Percentiles rank a stretch among this genome's conserved stretches.
Conservation (phyloP, 1,139 yeast genomes). For the Kodamaea fungicola region DNA sequence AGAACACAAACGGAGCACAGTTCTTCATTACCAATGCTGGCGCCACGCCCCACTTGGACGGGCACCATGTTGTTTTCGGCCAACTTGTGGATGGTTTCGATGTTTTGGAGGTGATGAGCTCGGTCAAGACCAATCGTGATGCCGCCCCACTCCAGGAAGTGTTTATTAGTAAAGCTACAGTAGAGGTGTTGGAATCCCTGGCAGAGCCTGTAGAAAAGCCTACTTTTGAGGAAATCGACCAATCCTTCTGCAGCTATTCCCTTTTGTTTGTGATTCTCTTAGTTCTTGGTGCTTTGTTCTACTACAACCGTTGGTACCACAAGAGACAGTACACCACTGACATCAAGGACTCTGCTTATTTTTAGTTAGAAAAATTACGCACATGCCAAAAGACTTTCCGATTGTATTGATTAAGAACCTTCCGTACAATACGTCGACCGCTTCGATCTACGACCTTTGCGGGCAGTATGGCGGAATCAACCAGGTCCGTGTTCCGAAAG, state of each 20-base stretch:
- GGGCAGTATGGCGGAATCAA: slow-evolving; percentile 56
- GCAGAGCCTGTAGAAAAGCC: slow-evolving; percentile 1
- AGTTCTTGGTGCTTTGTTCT: slow-evolving; percentile 10
- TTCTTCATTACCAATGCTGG: slow-evolving; percentile 35
- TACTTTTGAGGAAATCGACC: slow-evolving; percentile 6
- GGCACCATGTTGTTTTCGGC: slow-evolving; percentile 57
- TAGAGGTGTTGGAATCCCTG: background rate
- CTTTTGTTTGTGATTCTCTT: slow-evolving; percentile 16
- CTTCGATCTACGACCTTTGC: slow-evolving; percentile 51
- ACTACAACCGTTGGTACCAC: slow-evolving; percentile 17
- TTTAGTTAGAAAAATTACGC: slow-evolving; percentile 2
- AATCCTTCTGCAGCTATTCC: slow-evolving; percentile 12
- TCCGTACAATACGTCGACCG: slow-evolving; percentile 49
- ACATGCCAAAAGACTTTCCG: slow-evolving; percentile 35
- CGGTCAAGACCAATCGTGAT: slow-evolving; percentile 7
- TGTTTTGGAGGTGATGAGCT: slow-evolving; percentile 13
- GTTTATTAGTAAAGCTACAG: slow-evolving; percentile 14
- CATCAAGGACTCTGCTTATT: slow-evolving; percentile 26
- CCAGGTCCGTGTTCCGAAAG: slow-evolving; percentile 51
- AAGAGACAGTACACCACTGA: slow-evolving; percentile 26
- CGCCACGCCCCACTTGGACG: slow-evolving; percentile 35
- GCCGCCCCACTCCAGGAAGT: slow-evolving; percentile 13
- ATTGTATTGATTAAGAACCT: slow-evolving; percentile 57
- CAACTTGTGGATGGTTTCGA: slow-evolving; percentile 40
- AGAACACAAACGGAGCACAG: slow-evolving; percentile 41